Evolutionary conservation across 169 alveolate genomes (phyloP).

Genomic region (Blepharisma undulans): DNA sequence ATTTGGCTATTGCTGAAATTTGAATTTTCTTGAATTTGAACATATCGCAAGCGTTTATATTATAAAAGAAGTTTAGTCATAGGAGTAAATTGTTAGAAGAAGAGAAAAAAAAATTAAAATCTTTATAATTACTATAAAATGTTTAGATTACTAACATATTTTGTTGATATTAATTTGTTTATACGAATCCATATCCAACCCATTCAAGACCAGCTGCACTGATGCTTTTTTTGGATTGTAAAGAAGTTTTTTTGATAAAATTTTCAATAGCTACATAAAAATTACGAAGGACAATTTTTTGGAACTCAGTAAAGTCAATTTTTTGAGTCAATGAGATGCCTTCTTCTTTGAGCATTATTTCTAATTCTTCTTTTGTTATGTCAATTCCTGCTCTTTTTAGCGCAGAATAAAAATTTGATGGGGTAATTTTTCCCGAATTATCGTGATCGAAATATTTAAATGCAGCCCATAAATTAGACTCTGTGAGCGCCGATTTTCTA

Average conservation of each 20-base stretch:
- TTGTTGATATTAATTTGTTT: too few species aligned
- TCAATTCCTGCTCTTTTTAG: conserved; percentile 52
- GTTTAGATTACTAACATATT: too few species aligned
- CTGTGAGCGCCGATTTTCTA: background rate
- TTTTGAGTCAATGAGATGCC: background rate
- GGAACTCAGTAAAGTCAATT: background rate
- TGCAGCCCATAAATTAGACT: background rate
- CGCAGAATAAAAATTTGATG: conserved; percentile 49
- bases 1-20: too few species aligned
- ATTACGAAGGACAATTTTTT: background rate
- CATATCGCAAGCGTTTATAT: too few species aligned
- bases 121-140: too few species aligned
- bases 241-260: background rate
- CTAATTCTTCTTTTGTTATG: conserved; percentile 45
- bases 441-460: conserved; percentile 34
- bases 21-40: too few species aligned
- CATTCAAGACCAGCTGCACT: background rate
- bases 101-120: too few species aligned
- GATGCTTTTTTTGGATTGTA: background rate
- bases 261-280: background rate
- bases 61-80: too few species aligned
- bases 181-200: background rate
- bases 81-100: too few species aligned
- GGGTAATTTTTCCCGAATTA: conserved; percentile 44
- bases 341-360: conserved; percentile 43